Evolutionary conservation across 306 rosid genomes (phyloP).

Genomic region (Citrullus colocynthis): DNA sequence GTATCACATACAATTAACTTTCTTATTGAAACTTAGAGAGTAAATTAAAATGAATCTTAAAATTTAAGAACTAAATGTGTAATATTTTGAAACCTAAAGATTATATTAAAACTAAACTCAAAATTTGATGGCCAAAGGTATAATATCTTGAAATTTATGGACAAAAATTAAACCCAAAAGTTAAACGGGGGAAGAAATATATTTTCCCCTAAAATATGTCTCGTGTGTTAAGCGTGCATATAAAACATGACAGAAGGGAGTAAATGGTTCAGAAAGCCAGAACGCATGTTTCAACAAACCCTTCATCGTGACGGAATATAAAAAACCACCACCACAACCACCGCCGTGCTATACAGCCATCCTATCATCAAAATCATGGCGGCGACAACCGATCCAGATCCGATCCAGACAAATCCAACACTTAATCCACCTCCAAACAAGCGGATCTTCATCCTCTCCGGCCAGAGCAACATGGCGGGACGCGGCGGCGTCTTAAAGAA

Average conservation of each 20-base stretch:
- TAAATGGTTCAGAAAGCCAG: not conserved
- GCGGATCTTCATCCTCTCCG: slow-evolving; percentile 70
- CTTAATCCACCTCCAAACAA: slow-evolving; percentile 8
- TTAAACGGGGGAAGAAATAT: no score
- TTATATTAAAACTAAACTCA: no score
- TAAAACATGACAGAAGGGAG: not conserved
- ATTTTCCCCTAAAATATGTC: no score
- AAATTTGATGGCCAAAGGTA: no score
- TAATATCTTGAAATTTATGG: no score
- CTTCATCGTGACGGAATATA: not conserved
- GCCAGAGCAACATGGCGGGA: slow-evolving; percentile 92
- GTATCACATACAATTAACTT: no score
- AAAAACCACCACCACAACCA: not conserved
- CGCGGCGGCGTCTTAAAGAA: slow-evolving; percentile 52
- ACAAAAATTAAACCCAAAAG: no score
- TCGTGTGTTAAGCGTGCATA: no score
- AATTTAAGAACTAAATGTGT: no score
- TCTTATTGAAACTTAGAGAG: no score
- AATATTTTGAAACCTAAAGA: no score
- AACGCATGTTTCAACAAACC: not conserved
- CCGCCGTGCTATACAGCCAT: not conserved
- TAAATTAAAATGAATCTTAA: no score
- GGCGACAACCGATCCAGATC: not conserved
- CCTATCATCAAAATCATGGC: not conserved
- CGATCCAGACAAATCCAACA: not conserved